These are phyloP conservation scores for Diaporthe sp. DNA, from an alignment of 2,329 filamentous ascomycete genomes.

Conservation along the genomic window DNA sequence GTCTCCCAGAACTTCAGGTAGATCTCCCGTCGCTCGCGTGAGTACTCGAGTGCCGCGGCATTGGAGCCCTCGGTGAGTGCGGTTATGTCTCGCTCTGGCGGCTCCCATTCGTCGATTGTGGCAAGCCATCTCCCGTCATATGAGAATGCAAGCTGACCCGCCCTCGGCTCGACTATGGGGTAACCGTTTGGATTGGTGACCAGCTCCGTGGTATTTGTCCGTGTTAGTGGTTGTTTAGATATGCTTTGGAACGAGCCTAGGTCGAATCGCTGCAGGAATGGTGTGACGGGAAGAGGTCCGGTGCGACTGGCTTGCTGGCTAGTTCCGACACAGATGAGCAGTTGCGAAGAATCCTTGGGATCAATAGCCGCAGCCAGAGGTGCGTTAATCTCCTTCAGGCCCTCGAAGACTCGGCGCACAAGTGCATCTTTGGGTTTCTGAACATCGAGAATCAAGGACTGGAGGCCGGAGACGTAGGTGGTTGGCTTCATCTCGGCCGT, in stretches of 20 bases:
- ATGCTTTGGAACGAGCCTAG: slow-evolving; percentile 82
- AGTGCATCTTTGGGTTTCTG: slow-evolving; percentile 64
- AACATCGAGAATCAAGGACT: slow-evolving; percentile 69
- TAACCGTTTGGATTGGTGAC: slow-evolving; percentile 80
- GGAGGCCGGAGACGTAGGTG: slow-evolving; percentile 86
- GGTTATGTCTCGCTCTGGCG: slow-evolving; percentile 76
- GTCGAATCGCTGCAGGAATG: slow-evolving; percentile 86
- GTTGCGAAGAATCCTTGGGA: slow-evolving; percentile 71
- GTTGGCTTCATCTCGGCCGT: slow-evolving; percentile 90
- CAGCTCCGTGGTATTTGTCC: slow-evolving; percentile 87
- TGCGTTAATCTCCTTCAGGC: slow-evolving; percentile 57
- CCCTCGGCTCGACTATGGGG: slow-evolving; percentile 80
- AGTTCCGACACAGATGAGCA: slow-evolving; percentile 77
- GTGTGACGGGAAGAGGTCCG: slow-evolving; percentile 62
- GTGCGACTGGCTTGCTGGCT: slow-evolving; percentile 69
- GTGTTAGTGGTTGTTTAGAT: slow-evolving; percentile 87
- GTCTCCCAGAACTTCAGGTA: slow-evolving; percentile 92
- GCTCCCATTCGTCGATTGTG: slow-evolving; percentile 91
- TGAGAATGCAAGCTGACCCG: slow-evolving; percentile 81
- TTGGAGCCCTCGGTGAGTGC: slow-evolving; percentile 61
- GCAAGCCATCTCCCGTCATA: slow-evolving; percentile 89
- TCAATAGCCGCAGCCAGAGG: slow-evolving; percentile 73
- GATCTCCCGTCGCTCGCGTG: slow-evolving; percentile 73
- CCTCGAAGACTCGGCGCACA: slow-evolving; percentile 64
- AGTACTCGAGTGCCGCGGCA: slow-evolving; percentile 56